phyloP scores from a whole-genome alignment of 257 asterid genomes.

The Przewalskia tangutica region DNA sequence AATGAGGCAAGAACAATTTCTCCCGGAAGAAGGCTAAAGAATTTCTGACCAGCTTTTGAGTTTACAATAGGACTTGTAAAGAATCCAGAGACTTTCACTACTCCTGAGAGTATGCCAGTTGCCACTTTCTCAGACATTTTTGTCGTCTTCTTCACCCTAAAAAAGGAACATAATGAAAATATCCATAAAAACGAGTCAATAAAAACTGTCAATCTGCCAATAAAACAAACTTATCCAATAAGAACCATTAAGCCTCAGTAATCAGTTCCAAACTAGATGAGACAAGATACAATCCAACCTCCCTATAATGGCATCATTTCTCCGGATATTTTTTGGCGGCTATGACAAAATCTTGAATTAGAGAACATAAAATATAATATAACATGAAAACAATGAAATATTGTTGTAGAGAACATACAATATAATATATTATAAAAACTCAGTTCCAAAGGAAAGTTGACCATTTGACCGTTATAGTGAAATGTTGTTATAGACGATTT shows the following conservation, averaged over 20 bases:
- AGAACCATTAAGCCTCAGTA: not conserved
- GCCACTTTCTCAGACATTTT: constrained; percentile 77
- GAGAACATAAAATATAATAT: no score
- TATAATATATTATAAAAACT: no score
- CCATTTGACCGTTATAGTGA: no score
- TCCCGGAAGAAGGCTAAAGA: constrained; percentile 87
- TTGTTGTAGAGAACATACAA: no score
- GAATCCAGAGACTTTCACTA: constrained; percentile 79
- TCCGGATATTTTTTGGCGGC: no score
- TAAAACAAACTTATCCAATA: not conserved
- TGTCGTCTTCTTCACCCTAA: constrained; percentile 71
- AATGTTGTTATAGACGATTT: no score
- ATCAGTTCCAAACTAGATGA: no score
- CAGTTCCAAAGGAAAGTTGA: no score
- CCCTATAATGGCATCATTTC: no score
- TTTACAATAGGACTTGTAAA: constrained; percentile 66
- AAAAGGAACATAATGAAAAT: not conserved
- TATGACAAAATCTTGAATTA: no score
- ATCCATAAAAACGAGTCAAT: not conserved
- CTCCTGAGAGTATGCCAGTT: constrained; percentile 63
- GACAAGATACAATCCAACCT: no score
- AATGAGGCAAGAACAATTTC: constrained; percentile 86
- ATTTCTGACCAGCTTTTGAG: constrained; percentile 65
- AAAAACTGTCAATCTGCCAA: not conserved
- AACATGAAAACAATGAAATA: no score